phyloP scores from a whole-genome alignment of 306 rosid genomes.

The Crataegus laevigata region DNA sequence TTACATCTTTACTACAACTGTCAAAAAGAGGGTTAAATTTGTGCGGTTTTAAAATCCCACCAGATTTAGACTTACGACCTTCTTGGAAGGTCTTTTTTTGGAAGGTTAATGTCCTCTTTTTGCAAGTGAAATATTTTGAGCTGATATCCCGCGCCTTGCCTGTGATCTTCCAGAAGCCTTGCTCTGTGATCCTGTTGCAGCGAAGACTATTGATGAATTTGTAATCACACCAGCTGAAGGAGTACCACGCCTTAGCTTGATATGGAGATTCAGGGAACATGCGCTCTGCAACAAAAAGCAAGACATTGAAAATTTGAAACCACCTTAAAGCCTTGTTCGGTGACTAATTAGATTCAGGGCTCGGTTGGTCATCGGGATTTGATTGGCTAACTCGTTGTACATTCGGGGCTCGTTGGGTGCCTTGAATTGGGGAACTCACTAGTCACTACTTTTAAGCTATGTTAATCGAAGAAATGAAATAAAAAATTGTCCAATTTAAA shows the following conservation, averaged over 20 bases:
- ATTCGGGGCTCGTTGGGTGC: no score
- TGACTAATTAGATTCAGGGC: no score
- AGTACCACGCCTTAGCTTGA: slow-evolving; percentile 39
- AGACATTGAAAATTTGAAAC: not conserved
- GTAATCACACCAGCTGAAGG: slow-evolving; percentile 27
- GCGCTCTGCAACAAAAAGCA: not conserved
- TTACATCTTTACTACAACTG: no score
- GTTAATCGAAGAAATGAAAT: no score
- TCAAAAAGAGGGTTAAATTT: no score
- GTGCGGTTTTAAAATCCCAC: no score
- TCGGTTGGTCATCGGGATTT: no score
- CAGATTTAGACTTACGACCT: slow-evolving; percentile 25
- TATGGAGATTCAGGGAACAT: slow-evolving; percentile 8
- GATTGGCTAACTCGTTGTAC: no score
- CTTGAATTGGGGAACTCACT: no score
- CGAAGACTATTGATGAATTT: slow-evolving; percentile 25
- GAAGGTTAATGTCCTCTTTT: slow-evolving; percentile 35
- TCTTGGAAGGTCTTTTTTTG: slow-evolving; percentile 15
- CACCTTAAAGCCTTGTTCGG: no score
- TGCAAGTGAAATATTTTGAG: slow-evolving; percentile 26
- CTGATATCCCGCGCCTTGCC: slow-evolving; percentile 27
- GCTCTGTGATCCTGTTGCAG: slow-evolving; percentile 24
- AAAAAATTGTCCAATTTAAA: no score
- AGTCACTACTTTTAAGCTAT: not conserved
- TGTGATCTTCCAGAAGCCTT: slow-evolving; percentile 55